These are phyloP conservation scores for Stachybotrys echinatus DNA, from an alignment of 2,329 filamentous ascomycete genomes.

Conservation along the genomic window DNA sequence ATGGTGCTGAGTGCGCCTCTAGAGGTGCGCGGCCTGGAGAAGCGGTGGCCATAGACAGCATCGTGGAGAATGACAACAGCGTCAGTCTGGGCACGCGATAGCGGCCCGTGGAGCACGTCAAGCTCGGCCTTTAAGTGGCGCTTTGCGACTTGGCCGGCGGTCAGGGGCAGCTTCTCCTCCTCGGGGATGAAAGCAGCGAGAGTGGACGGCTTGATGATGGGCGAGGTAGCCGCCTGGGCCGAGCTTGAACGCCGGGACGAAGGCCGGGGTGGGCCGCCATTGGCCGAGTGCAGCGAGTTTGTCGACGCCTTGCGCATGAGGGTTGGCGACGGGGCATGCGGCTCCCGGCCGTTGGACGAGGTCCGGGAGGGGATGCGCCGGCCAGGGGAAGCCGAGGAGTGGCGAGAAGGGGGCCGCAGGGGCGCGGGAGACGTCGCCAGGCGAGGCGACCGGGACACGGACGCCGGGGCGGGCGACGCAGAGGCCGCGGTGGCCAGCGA, in stretches of 20 bases:
- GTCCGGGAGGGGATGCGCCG: slow-evolving; percentile 31
- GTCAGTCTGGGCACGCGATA: slow-evolving; percentile 40
- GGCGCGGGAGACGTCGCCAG: slow-evolving; percentile 23
- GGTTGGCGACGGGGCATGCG: slow-evolving; percentile 43
- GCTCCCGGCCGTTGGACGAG: slow-evolving; percentile 35
- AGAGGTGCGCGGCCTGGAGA: slow-evolving; percentile 73
- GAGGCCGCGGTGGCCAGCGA: slow-evolving; percentile 30
- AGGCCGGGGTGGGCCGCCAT: slow-evolving; percentile 29
- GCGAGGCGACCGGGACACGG: slow-evolving; percentile 22
- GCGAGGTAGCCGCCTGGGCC: slow-evolving; percentile 37
- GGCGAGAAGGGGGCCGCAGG: slow-evolving; percentile 29
- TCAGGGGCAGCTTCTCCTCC: slow-evolving; percentile 35
- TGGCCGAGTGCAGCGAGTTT: slow-evolving; percentile 49
- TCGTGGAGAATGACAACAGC: slow-evolving; percentile 87
- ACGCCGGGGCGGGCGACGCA: too few species aligned
- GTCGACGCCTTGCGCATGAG: slow-evolving; percentile 52
- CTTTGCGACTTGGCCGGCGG: slow-evolving; percentile 53
- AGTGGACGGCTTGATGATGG: slow-evolving; percentile 32
- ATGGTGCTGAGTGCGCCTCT: slow-evolving; percentile 70
- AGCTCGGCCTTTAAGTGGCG: slow-evolving; percentile 68
- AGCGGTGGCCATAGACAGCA: slow-evolving; percentile 91
- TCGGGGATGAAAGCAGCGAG: slow-evolving; percentile 17
- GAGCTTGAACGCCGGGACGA: slow-evolving; percentile 45
- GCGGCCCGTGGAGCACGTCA: slow-evolving; percentile 49
- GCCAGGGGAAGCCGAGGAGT: slow-evolving; percentile 33